phyloP scores from a whole-genome alignment of 2,329 filamentous ascomycete species.

The Penicillium nordicum region DNA sequence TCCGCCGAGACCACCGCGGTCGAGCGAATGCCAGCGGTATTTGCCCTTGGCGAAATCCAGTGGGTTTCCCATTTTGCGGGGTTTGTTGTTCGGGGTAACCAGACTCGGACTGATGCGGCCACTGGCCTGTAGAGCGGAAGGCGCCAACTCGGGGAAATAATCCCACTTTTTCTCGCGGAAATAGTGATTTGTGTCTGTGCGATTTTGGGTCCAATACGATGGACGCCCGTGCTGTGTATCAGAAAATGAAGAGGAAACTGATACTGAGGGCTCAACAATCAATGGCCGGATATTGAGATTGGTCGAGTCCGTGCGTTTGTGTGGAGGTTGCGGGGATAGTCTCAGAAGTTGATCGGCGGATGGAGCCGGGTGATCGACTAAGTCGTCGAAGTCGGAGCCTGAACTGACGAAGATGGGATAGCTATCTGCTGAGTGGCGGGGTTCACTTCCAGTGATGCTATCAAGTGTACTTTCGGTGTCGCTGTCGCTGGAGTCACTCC shows the following conservation, averaged over 20 bases:
- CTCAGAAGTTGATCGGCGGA: conserved; percentile 14
- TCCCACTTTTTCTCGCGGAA: conserved; percentile 44
- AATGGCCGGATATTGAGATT: conserved; percentile 9
- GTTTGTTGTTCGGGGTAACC: conserved; percentile 8
- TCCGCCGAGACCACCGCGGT: conserved; percentile 22
- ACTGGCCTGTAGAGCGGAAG: conserved; percentile 21
- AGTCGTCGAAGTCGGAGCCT: conserved; percentile 27
- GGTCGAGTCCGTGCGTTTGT: conserved; percentile 16
- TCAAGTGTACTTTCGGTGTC: conserved; percentile 22
- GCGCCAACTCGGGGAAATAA: conserved; percentile 40
- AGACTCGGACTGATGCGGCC: conserved; percentile 13
- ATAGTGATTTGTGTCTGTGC: conserved; percentile 33
- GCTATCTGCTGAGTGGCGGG: conserved; percentile 27
- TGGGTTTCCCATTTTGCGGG: conserved; percentile 24
- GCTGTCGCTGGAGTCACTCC: conserved; percentile 28
- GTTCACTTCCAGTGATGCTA: conserved; percentile 23
- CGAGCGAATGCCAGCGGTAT: conserved; percentile 23
- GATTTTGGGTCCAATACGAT: conserved; percentile 20
- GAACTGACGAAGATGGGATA: conserved; percentile 33
- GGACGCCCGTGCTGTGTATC: conserved; percentile 28
- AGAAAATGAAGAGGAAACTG: background rate
- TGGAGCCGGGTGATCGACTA: conserved; percentile 25
- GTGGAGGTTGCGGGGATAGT: conserved; percentile 9
- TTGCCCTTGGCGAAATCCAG: conserved; percentile 23
- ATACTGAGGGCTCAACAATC: background rate